Evolutionary conservation across 2,329 filamentous ascomycete genomes (phyloP).

Genomic region (Hypoxylon sp.): DNA sequence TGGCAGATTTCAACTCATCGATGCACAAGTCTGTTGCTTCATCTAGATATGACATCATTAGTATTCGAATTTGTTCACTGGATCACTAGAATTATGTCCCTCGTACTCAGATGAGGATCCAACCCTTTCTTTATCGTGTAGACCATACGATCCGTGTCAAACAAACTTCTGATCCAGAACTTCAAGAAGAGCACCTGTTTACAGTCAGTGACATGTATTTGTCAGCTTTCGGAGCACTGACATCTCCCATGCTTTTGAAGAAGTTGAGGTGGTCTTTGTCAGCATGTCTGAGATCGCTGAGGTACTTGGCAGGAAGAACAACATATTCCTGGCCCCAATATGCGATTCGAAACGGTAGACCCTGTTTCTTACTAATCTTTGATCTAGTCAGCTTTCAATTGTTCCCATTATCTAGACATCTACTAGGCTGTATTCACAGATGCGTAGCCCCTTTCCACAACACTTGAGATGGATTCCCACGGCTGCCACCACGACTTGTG

Average conservation of each 20-base stretch:
- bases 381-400: neutral
- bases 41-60: no score
- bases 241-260: neutral
- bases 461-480: neutral
- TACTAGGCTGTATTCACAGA: neutral
- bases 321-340: neutral
- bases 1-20: no score
- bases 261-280: neutral
- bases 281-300: neutral
- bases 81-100: no score
- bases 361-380: neutral
- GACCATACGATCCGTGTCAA: no score
- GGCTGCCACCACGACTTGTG: neutral
- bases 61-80: no score
- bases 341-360: neutral
- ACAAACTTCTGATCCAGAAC: no score
- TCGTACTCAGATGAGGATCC: no score
- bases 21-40: no score
- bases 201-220: no score
- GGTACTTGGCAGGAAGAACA: neutral
- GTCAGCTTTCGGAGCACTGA: no score
- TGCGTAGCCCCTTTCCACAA: neutral
- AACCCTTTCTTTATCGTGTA: no score
- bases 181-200: no score
- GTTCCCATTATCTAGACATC: neutral